A percentile compares a stretch with the other conserved stretches of the same genome.
Evolutionary conservation across 768 basidiomycete species (phyloP).

Genomic region (Phlebiopsis gigantea): DNA sequence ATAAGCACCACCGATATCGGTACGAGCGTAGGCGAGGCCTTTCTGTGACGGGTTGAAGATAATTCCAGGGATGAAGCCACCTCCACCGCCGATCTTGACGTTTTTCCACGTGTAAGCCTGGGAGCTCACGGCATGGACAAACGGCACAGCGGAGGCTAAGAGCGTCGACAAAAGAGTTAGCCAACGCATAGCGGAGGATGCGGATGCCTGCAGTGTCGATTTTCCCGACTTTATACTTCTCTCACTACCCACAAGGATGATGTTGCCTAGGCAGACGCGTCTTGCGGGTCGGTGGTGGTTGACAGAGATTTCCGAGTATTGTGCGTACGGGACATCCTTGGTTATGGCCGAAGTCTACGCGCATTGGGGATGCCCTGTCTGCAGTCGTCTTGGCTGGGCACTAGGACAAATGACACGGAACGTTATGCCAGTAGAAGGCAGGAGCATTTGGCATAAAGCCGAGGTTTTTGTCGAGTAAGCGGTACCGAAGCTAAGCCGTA

Average conservation of each 20-base stretch:
- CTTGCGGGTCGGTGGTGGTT: neutral
- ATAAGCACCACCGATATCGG: conserved; percentile 65
- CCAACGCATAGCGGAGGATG: neutral
- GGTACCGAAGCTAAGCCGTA: conserved; percentile 1
- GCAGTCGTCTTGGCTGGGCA: neutral
- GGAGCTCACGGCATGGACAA: conserved; percentile 37
- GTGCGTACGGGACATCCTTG: neutral
- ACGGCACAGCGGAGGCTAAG: conserved; percentile 12
- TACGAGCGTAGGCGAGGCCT: conserved; percentile 61
- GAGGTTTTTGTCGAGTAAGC: conserved; percentile 1
- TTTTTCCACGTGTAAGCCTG: conserved; percentile 59
- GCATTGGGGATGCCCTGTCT: neutral
- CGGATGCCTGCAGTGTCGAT: neutral
- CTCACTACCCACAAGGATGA: neutral
- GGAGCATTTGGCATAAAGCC: neutral
- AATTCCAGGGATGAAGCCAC: conserved; percentile 51
- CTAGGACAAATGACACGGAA: too few relatives aligned
- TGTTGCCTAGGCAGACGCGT: neutral
- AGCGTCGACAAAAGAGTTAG: neutral
- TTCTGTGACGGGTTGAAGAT: conserved; percentile 58
- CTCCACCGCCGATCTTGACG: conserved; percentile 45
- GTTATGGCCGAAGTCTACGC: neutral
- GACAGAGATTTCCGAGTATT: neutral
- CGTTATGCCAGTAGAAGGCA: neutral
- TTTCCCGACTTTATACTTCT: neutral